Conservation (phyloP, 2,329 filamentous ascomycete species). For the Magnaporthiopsis rhizophila region DNA sequence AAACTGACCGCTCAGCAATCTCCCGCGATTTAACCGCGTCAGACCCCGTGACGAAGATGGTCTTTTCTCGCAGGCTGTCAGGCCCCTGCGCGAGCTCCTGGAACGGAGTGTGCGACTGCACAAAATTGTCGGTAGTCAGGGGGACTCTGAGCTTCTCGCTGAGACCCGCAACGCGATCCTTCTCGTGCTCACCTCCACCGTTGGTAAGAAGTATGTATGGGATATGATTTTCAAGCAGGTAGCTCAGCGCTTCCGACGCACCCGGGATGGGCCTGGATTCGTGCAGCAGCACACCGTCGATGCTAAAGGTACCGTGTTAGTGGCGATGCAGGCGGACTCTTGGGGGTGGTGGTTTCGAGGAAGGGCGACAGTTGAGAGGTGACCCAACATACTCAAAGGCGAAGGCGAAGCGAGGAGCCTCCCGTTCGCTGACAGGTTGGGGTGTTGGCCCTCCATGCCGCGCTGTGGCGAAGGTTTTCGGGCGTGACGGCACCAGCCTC, state of each 20-base stretch:
- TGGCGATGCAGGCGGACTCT: not conserved
- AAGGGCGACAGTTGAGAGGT: not conserved
- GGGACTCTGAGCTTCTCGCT: slow-evolving; percentile 55
- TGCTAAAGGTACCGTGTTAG: slow-evolving; percentile 25
- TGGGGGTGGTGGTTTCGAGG: not conserved
- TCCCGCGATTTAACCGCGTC: slow-evolving; percentile 57
- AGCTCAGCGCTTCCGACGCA: slow-evolving; percentile 63
- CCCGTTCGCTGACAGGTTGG: not conserved
- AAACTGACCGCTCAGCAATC: slow-evolving; percentile 54
- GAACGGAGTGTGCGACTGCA: slow-evolving; percentile 90
- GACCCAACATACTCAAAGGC: slow-evolving; percentile 29
- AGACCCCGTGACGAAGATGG: slow-evolving; percentile 67
- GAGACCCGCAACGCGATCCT: slow-evolving; percentile 62
- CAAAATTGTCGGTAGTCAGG: slow-evolving; percentile 61
- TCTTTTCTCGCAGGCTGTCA: slow-evolving; percentile 49
- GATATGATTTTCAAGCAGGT: slow-evolving; percentile 65
- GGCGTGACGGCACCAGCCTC: not conserved
- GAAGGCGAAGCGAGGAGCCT: slow-evolving; percentile 26
- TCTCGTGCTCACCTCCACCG: slow-evolving; percentile 80
- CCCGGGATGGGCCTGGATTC: slow-evolving; percentile 71
- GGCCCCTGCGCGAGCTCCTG: slow-evolving; percentile 54
- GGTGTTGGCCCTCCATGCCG: not conserved
- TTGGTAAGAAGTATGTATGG: slow-evolving; percentile 96
- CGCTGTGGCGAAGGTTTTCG: not conserved
- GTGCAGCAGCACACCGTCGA: slow-evolving; percentile 92